Conservation (phyloP, 2,329 filamentous ascomycete species). For the Didymella pinodella region DNA sequence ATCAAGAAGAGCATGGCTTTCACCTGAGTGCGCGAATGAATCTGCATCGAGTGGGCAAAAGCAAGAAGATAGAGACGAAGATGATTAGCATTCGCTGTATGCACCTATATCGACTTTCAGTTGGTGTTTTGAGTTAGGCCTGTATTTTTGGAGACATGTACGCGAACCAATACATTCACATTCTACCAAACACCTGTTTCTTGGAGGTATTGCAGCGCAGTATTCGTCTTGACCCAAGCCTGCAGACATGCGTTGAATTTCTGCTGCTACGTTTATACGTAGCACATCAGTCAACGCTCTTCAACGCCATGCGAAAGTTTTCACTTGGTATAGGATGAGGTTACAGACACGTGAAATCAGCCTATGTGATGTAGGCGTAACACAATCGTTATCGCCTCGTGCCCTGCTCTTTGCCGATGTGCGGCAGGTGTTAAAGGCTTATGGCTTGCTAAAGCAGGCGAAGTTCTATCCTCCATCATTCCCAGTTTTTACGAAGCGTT, state of each 20-base stretch:
- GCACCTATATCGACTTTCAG: constrained; percentile 21
- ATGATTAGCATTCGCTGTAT: constrained; percentile 24
- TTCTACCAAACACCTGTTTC: constrained; percentile 8
- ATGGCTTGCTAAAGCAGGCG: too few relatives aligned
- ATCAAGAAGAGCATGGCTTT: constrained; percentile 97
- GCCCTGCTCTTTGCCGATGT: not conserved
- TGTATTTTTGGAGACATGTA: constrained; percentile 33
- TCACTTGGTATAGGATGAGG: not conserved
- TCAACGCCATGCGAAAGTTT: not conserved
- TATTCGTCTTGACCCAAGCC: not conserved
- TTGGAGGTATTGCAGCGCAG: not conserved
- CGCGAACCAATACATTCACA: constrained; percentile 29
- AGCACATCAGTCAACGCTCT: not conserved
- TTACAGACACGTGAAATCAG: not conserved
- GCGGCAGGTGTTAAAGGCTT: too few relatives aligned
- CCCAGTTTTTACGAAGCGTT: not conserved
- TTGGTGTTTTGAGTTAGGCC: constrained; percentile 24
- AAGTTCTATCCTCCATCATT: too few relatives aligned
- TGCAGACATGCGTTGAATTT: not conserved
- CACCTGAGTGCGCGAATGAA: constrained; percentile 32
- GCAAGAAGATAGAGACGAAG: not conserved
- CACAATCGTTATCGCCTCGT: not conserved
- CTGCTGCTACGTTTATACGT: not conserved
- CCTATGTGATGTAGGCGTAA: not conserved
- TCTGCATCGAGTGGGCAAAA: not conserved